Conservation (phyloP, 225 moss, liverwort and hornwort species). For the Straminergon stramineum region DNA sequence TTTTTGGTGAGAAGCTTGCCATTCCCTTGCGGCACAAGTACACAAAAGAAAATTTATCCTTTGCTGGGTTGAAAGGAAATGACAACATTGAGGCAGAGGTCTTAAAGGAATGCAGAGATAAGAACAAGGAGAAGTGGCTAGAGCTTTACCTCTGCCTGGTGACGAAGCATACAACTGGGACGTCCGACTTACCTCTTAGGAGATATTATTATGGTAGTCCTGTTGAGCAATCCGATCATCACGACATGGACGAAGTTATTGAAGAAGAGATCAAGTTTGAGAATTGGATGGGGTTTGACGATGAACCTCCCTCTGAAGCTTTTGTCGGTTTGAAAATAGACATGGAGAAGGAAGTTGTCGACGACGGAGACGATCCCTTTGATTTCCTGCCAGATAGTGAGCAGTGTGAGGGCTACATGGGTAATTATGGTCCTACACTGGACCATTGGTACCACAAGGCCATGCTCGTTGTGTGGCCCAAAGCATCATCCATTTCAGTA, state of each 20-base stretch:
- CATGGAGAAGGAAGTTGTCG: not conserved
- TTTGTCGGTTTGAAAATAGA: not conserved
- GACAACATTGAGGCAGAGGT: not conserved
- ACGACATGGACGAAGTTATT: not conserved
- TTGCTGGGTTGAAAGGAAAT: constrained; percentile 4
- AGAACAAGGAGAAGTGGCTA: not conserved
- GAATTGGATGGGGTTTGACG: not conserved
- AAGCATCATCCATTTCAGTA: not conserved
- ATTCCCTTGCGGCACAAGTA: constrained; percentile 2
- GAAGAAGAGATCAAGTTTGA: not conserved
- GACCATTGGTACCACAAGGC: not conserved
- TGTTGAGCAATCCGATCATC: not conserved
- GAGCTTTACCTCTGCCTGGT: not conserved
- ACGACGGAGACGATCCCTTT: not conserved
- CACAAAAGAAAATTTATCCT: not conserved
- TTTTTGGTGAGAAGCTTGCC: not conserved
- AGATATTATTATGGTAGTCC: not conserved
- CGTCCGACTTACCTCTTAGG: too few species aligned
- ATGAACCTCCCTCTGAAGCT: not conserved
- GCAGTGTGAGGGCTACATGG: not conserved
- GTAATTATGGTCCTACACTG: not conserved
- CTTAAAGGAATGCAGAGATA: not conserved
- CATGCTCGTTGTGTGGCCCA: constrained; percentile 9
- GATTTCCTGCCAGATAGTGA: not conserved
- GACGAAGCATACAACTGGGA: not conserved